Base-by-base conservation (phyloP, 495 filamentous ascomycete species). In the Podospora pseudopauciseta region DNA sequence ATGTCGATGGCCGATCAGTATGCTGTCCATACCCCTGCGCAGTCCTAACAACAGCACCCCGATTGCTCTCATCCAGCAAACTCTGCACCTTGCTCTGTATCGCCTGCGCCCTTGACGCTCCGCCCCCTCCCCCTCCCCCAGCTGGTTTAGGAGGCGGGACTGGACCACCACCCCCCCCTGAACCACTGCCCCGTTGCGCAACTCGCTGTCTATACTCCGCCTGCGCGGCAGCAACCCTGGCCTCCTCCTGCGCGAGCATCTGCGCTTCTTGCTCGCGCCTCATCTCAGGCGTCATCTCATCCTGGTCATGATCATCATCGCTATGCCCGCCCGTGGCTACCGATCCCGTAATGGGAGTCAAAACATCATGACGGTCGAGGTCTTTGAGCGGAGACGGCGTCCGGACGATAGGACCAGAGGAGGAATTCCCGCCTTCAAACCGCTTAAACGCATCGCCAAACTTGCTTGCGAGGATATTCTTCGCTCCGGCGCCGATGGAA, bases 371-470 rank as follows among this genome's bases (percentile, higher is more conserved):
- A 55, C 81, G 78, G n/a, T 82, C 84, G 26, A 80, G 72, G 23
- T 86, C 83, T 66, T 83, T 84, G 11, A 84, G 71, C 0, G 85
- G 87, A 34, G 86, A 88, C 32, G 86, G 86, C 28, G 83, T 84
- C 70, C 83, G 82, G 27, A 75, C 77, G 44, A 76, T 80, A 19
- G 78, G 78, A 27, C 19, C 83, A 84, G 39, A 78, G 84, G 39
- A 78, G 74, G 63, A 79, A 80, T 69, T 86, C 16, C 53, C 58
- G 86, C 85, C 85, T 75, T 99, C 95, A 72, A 99, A 99, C 5
- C 91, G 86, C 69, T 94, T 90, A 82, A 99, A 98, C 4, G 96
- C 94, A 64, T 97, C 96, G 2, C 96, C 93, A 77, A 99, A 97
- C 76, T 91, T 93, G 7, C 94, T 92, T 28, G 89, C 89, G 27